phyloP scores from a whole-genome alignment of 176 grass and related monocot species.

The Carex parvula region DNA sequence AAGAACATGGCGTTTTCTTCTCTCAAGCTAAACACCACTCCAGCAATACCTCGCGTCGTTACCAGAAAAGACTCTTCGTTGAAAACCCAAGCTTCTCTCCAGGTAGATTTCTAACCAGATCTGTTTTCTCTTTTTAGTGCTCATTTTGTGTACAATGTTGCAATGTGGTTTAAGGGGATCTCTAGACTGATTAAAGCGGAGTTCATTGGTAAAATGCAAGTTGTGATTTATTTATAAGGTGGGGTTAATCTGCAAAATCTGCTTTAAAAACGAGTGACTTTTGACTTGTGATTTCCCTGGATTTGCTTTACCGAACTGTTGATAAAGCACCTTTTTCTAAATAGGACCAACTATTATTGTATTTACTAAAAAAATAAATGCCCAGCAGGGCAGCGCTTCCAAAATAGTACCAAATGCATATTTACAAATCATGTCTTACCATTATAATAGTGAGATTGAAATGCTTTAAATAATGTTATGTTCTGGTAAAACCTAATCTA shows the following conservation, averaged over 20 bases:
- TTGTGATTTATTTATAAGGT: neutral
- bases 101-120: slow-evolving; percentile 5
- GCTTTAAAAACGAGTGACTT: neutral
- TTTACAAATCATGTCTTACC: neutral
- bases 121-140: neutral
- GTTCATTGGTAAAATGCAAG: neutral
- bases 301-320: neutral
- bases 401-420: neutral
- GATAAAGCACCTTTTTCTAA: neutral
- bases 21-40: neutral
- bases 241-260: neutral
- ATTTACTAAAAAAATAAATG: neutral
- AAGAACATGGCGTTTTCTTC: slow-evolving; percentile 28
- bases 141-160: neutral
- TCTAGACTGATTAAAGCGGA: neutral
- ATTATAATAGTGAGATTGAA: neutral
- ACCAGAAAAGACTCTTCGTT: neutral
- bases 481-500: neutral
- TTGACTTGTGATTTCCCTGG: neutral
- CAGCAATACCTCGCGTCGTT: neutral
- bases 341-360: neutral
- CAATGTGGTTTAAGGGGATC: neutral
- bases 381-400: neutral
- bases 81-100: slow-evolving; percentile 1
- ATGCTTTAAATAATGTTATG: neutral